phyloP scores from a whole-genome alignment of 192 early-diverging fungal genomes.

The Linnemannia elongata region DNA sequence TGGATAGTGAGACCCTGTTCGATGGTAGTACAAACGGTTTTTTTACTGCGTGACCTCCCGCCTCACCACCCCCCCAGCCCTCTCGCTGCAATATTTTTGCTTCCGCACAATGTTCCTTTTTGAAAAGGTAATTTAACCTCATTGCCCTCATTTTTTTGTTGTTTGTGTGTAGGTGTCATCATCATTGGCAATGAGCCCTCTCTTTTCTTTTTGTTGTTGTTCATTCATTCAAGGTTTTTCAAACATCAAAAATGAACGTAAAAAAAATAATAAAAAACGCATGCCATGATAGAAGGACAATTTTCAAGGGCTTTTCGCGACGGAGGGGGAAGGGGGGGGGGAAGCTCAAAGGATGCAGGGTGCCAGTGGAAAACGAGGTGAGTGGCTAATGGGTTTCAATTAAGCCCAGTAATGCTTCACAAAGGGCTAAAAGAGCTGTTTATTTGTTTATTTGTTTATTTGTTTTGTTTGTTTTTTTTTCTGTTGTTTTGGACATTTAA shows the following conservation, averaged over 20 bases:
- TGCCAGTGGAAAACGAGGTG: too few relatives aligned
- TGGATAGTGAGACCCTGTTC: neutral
- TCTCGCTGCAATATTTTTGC: neutral
- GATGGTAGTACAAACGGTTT: neutral
- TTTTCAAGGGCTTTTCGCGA: neutral
- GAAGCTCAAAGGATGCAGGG: too few relatives aligned
- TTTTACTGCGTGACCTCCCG: neutral
- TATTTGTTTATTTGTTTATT: neutral
- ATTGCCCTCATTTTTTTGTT: neutral
- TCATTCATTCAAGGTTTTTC: too few relatives aligned
- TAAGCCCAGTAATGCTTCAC: neutral
- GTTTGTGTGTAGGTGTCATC: neutral
- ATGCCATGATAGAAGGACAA: neutral
- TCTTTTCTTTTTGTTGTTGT: too few relatives aligned
- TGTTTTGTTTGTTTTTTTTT: neutral
- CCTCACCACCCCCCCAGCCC: neutral
- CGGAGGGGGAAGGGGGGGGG: too few relatives aligned
- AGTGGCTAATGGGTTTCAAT: neutral
- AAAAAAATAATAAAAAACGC: neutral
- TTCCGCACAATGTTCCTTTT: slow-evolving; percentile 4
- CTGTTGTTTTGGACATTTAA: neutral
- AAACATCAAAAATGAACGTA: neutral
- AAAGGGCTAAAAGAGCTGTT: neutral
- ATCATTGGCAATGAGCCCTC: too few relatives aligned
- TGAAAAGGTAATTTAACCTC: neutral